Base-by-base conservation (phyloP, 495 filamentous ascomycete genomes). In the Talaromyces ruber region DNA sequence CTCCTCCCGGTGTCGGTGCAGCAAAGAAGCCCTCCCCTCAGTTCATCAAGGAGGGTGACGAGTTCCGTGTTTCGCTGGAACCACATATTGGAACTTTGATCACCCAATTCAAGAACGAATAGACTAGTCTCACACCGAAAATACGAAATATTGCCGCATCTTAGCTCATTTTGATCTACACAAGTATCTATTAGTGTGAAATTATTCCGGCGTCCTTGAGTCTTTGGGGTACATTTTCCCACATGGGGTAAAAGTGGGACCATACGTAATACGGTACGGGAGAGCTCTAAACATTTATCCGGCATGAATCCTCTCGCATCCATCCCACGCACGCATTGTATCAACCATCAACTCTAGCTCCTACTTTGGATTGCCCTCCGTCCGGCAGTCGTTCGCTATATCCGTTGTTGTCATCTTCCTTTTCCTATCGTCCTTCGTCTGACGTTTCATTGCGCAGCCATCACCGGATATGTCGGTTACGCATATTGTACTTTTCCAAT, bases 401-500 rank as follows among this genome's bases (percentile, higher is more conserved):
- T 58, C 39, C 11, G 9, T 11, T 12, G 30, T 34, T 11, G 11
- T 11, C 30, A 16, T 32, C 26, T 24, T 37, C 22, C 12, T 58
- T 1, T 34, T 32, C 8, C 7, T 59, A 2, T 43, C 25, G 3
- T 59, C 56, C 43, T 59, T 59, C 3, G 3, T 53, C 53, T 61
- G 59, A 43, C 59, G 32, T 52, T 18, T 54, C 18, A 50, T n/a
- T 61, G 47, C 59, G 29, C 39, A 30, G 7, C 14, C 39, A 52
- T 18, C 30, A 58, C 25, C 21, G 63, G 74, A 64, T 11, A 84
- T 84, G 82, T 62, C 73, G 9, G 78, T 87, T 63, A 79, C 79
- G 14, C 86, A 88, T 61, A 77, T 86, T 18, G 84, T 87, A 11
- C 73, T 88, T 2, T 85, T 88, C 68, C 75, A 82, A 61, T 85